Base-by-base conservation (phyloP, 305 asterid species). In the Fraxinus sp. region DNA sequence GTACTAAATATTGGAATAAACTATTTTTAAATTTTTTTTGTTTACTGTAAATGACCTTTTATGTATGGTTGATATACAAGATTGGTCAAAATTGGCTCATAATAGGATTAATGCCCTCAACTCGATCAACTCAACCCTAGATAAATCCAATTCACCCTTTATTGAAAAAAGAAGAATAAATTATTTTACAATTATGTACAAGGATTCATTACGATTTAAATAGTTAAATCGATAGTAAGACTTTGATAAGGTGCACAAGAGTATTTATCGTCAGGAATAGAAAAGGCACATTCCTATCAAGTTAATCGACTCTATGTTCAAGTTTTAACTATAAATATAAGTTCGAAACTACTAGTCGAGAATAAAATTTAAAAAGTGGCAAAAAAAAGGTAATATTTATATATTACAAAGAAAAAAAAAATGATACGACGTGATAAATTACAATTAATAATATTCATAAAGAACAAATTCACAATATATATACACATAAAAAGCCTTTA, bases 401-500 rank as follows among this genome's bases (percentile, higher is more conserved):
- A 16, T 16, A 52, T 52, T 52, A 16, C 62, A 1, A 52, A 52
- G 62, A 24, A 11, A 52, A 14, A 49, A 14, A 52, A 52, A 52
- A 4, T 16, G 22, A 52, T 52, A 52, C 62, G 8, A 5, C 7
- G 5, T 52, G 20, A 49, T 49, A 49, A 49, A 49, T 49, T 13
- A 49, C 59, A 49, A 49, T 49, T 14, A 13, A 49, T 13, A 49
- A 14, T 46, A 46, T 46, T 14, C 57, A 46, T 57, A 57, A 59
- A 20, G 2, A 20, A 59, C 70, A 59, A 59, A 59, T 18, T 59
- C 11, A 57, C 26, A 20, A 59, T 59, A 20, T 20, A 18, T 9
- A 59, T 18, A 59, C 7, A 18, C 22, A 18, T 18, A 68, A 37
- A 37, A 32, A 82, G 28, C 76, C 86, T 83, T 87, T 77, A n/a